Base-by-base conservation (phyloP, 2,329 filamentous ascomycete genomes). In the Geosmithia morbida region DNA sequence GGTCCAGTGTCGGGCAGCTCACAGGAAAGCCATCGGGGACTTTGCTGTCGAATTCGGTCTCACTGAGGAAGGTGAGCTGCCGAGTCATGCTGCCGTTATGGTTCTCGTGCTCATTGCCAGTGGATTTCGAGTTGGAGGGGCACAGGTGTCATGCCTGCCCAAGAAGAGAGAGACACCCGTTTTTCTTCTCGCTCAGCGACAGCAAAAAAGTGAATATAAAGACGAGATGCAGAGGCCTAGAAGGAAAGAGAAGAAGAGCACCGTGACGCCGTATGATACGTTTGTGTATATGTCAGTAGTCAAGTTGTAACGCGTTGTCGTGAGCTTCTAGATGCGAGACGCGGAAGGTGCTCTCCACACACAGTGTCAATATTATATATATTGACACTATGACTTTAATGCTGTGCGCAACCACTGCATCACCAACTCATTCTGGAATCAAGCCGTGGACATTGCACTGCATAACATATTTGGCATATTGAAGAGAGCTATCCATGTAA, bases 1-100 rank as follows among this genome's bases (percentile, higher is more conserved):
- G 72, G 64, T 96, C 87, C 68, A 94, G 85, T 8, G 81, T 83
- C 16, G 89, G 87, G 62, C 87, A 94, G 63, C 85, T 87, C 22
- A 81, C 74, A 33, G 90, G 70, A 46, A 83, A 74, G 44, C 71
- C 67, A 37, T 70, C 66, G 39, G 75, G 70, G 19, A 79, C 70
- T 20, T 71, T 70, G 43, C 71, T 65, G 46, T 74, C 69, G 51
- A 83, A 71, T 53, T 68, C 67, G 54, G 76, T 79, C 58, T 81
- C 72, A 62, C 75, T 75, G 52, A 75, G 62, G 43, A 74, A 66
- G 5, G 46, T 22, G 41, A 48, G 46, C 22, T 41, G 19, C 22
- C 11, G 40, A 22, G 45, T 20, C 45, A 47, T 47, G 26, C 7
- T 39, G 22, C 8, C 22, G 22, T 26, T 26, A 8, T 26, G 22